Conservation (phyloP, 2,329 filamentous ascomycete genomes). For the Apiospora phragmitis region DNA sequence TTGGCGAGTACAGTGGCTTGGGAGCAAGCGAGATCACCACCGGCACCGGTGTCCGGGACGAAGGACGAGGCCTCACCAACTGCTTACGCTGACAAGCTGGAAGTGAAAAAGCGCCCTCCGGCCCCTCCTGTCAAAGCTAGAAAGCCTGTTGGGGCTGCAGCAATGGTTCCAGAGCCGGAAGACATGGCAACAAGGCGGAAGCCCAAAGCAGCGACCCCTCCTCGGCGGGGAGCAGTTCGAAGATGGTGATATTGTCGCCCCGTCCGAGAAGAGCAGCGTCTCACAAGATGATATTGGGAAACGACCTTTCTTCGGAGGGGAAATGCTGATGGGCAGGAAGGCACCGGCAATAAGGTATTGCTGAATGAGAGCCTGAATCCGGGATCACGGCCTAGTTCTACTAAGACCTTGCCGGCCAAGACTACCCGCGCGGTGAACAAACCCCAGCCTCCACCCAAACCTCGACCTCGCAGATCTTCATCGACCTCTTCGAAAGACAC, state of each 20-base stretch:
- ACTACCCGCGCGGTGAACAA: constrained; percentile 2
- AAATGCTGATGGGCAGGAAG: neutral
- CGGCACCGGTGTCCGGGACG: constrained; percentile 12
- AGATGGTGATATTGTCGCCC: constrained; percentile 28
- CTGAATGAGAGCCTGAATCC: neutral
- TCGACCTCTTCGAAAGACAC: constrained; percentile 47
- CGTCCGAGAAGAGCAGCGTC: constrained; percentile 26
- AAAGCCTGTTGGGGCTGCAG: neutral
- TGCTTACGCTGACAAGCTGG: neutral
- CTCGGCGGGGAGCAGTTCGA: constrained; percentile 19
- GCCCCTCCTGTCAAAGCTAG: constrained; percentile 24
- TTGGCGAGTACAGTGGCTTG: constrained; percentile 21
- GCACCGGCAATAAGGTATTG: neutral
- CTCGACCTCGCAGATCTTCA: constrained; percentile 18
- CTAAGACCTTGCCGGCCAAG: constrained; percentile 6
- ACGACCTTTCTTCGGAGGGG: neutral
- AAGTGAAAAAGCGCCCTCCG: constrained; percentile 23
- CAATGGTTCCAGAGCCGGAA: neutral
- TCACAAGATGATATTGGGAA: constrained; percentile 19
- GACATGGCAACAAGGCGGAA: constrained; percentile 18
- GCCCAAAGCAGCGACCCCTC: constrained; percentile 24
- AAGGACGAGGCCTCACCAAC: constrained; percentile 10
- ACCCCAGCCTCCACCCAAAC: neutral
- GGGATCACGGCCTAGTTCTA: constrained; percentile 13
- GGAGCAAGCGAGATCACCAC: constrained; percentile 21